Conservation (phyloP, 208 protist genomes). For the Leishmania mexicana region DNA sequence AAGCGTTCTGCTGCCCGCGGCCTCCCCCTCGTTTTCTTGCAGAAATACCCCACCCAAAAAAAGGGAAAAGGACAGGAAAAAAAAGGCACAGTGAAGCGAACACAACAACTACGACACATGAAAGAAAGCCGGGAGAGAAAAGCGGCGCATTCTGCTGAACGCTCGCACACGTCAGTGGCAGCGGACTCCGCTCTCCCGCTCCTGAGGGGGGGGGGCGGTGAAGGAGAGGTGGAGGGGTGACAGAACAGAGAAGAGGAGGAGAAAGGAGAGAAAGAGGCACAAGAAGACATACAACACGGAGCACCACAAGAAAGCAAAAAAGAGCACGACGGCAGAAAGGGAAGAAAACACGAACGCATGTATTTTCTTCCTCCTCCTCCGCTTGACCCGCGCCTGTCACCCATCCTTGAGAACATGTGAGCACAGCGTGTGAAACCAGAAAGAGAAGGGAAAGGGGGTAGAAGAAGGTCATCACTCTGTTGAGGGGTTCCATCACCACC, state of each 20-base stretch:
- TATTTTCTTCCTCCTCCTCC: background rate
- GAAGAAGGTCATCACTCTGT: background rate
- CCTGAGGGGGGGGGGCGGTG: no score
- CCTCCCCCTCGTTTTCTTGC: background rate
- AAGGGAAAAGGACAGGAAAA: background rate
- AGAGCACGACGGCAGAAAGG: background rate
- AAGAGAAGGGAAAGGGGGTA: background rate
- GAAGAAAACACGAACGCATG: background rate
- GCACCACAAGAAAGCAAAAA: background rate
- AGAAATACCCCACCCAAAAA: background rate
- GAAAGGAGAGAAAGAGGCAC: background rate
- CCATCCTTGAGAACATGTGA: background rate
- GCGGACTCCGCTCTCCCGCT: background rate
- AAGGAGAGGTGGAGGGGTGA: no score
- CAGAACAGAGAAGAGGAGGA: background rate
- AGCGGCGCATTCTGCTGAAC: background rate
- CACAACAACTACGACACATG: background rate
- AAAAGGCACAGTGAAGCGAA: background rate
- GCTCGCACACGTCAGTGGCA: background rate
- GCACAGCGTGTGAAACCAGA: background rate
- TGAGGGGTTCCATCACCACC: background rate
- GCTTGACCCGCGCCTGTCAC: background rate
- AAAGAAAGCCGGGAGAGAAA: slow-evolving; percentile 3
- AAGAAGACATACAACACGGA: background rate
- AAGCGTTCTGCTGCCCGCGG: background rate